Evolutionary conservation across 139 green algal genomes (phyloP).

Genomic region (Desmodesmus armatus): DNA sequence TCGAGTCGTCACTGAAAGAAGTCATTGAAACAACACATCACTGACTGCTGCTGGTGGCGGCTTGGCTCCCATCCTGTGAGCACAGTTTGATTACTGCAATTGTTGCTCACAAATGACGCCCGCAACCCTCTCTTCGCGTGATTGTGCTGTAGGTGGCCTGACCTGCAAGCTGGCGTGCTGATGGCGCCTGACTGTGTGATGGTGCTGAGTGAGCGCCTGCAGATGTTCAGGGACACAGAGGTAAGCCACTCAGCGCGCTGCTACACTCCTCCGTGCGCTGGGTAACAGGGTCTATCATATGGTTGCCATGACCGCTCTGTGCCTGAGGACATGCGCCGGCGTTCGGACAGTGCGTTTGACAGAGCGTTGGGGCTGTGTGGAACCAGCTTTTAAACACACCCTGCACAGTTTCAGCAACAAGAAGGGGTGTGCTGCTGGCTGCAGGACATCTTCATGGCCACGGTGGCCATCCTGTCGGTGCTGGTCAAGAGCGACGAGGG

Average conservation of each 20-base stretch:
- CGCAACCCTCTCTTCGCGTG: too few species aligned
- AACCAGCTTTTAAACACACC: too few species aligned
- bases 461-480: slow-evolving; percentile 54
- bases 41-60: background rate
- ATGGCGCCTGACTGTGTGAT: slow-evolving; percentile 62
- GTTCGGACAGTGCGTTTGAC: too few species aligned
- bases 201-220: slow-evolving; percentile 76
- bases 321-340: too few species aligned
- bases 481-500: slow-evolving; percentile 49
- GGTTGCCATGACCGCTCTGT: too few species aligned
- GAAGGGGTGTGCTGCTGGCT: too few species aligned
- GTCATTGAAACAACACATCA: too few species aligned
- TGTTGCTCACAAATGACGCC: too few species aligned
- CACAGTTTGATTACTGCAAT: background rate
- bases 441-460: slow-evolving; percentile 74
- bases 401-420: too few species aligned
- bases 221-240: slow-evolving; percentile 77
- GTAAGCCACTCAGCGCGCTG: slow-evolving; percentile 14
- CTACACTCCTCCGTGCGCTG: background rate
- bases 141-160: slow-evolving; percentile 38
- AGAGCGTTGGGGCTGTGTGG: too few species aligned
- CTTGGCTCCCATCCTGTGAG: background rate
- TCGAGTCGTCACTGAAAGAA: too few species aligned
- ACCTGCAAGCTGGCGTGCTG: slow-evolving; percentile 62
- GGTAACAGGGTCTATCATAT: too few species aligned